phyloP scores from a whole-genome alignment of 768 basidiomycete genomes.

The Boletus fagicola region DNA sequence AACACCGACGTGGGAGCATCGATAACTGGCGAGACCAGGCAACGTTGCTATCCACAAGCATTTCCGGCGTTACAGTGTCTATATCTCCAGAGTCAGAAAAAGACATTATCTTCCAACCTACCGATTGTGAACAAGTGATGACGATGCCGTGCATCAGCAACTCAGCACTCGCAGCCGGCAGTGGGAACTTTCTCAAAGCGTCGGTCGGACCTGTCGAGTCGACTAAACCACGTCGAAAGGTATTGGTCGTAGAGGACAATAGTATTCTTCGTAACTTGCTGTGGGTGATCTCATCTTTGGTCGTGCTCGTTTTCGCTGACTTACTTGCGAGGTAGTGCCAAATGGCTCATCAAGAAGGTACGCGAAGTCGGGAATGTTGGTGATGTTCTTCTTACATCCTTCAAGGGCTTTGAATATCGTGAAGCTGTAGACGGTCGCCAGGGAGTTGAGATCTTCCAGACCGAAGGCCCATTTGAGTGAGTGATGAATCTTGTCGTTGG shows the following conservation, averaged over 20 bases:
- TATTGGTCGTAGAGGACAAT: conserved; percentile 91
- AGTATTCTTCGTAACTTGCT: conserved; percentile 78
- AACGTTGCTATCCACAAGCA: conserved; percentile 2
- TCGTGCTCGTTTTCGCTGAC: conserved; percentile 10
- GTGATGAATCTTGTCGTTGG: conserved; percentile 28
- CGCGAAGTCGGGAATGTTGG: neutral
- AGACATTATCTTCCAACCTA: conserved; percentile 26
- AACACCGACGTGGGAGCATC: conserved; percentile 35
- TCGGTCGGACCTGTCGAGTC: conserved; percentile 54
- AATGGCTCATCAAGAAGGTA: conserved; percentile 65
- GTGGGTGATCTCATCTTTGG: conserved; percentile 42
- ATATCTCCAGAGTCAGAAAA: conserved; percentile 27
- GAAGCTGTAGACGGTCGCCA: conserved; percentile 84
- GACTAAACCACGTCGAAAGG: conserved; percentile 49
- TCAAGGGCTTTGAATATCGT: conserved; percentile 66
- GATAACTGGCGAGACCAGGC: conserved; percentile 28
- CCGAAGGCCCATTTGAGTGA: conserved; percentile 83
- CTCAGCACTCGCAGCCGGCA: conserved; percentile 55
- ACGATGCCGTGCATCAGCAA: conserved; percentile 18
- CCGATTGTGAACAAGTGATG: conserved; percentile 13
- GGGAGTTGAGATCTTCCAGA: conserved; percentile 72
- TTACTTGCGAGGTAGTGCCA: conserved; percentile 38
- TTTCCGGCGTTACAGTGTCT: conserved; percentile 17
- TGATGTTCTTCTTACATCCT: conserved; percentile 1
- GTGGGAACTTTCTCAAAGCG: conserved; percentile 68